Base-by-base conservation (phyloP, 306 rosid species). In the Corylus heterophylla region DNA sequence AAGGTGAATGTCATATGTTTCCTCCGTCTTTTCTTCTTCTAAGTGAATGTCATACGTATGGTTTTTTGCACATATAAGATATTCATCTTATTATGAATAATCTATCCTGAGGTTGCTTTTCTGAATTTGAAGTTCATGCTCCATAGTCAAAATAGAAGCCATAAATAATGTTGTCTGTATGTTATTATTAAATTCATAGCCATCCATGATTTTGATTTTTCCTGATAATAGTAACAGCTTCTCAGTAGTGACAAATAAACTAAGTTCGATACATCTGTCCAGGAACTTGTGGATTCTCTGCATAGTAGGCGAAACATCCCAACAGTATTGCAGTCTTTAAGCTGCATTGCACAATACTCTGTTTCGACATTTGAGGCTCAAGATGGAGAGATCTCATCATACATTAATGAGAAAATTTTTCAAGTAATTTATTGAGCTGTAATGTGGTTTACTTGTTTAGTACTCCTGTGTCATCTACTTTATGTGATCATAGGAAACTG, bases 251-350 rank as follows among this genome's bases (percentile, higher is more conserved):
- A 67, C 25, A 29, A 56, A 76, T 47, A 42, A 81, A 64, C 37
- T 78, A 48, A 78, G 67, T 72, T 54, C 35, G 79, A 8, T 80
- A 69, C 72, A 1, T 75, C 37, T 81, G 18, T 16, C 75, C 89
- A 95, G 98, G 93, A 49, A 68, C 96, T 91, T 49, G 84, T 86
- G 71, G 88, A 84, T 78, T 81, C 89, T 61, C 85, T 92, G 55
- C 81, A 78, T 81, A 77, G 78, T 61, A 85, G 89, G 80, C n/a
- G 73, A 81, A 92, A 91, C 78, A 74, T 90, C 56, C 92, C 96
- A 44, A 91, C 98, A 61, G 86, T 90, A 83, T 86, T 95, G 86
- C 98, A 95, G 86, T 91, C 98, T 77, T 75, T 95, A 80, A 93
- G 98, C 48, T 95, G 98, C 78, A 80, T 91, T 80, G 90, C 96